These are phyloP conservation scores for Nigrospora sphaerica DNA, from an alignment of 2,329 filamentous ascomycete genomes.

Conservation along the genomic window DNA sequence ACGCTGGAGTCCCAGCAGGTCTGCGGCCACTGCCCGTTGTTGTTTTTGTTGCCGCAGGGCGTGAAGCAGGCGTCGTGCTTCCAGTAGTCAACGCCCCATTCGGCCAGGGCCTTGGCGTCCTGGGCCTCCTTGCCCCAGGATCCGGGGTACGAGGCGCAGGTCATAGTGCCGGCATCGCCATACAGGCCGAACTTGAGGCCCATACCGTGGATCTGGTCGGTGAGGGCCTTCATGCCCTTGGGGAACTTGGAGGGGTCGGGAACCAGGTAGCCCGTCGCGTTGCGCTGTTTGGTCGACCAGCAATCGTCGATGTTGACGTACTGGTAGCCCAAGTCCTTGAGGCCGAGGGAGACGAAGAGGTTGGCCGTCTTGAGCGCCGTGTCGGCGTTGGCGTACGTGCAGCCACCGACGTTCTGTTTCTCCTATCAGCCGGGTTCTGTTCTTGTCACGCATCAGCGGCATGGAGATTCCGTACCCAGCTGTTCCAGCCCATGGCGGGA, in stretches of 20 bases:
- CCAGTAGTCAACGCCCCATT: slow-evolving; percentile 27
- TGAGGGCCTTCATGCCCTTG: slow-evolving; percentile 25
- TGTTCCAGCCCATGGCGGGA: slow-evolving; percentile 11
- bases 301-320: slow-evolving; percentile 12
- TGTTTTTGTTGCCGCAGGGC: too few species aligned
- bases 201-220: slow-evolving; percentile 25
- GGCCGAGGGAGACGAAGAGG: slow-evolving; percentile 2
- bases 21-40: slow-evolving; percentile 16
- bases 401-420: background rate
- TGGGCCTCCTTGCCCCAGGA: slow-evolving; percentile 42
- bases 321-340: slow-evolving; percentile 9
- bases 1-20: slow-evolving; percentile 7
- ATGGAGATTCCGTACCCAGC: slow-evolving; percentile 4
- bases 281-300: slow-evolving; percentile 5
- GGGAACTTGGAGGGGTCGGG: slow-evolving; percentile 22
- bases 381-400: background rate
- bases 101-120: slow-evolving; percentile 44
- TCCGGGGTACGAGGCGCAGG: slow-evolving; percentile 44
- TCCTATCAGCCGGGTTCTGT: background rate
- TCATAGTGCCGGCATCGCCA: slow-evolving; percentile 34
- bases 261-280: background rate
- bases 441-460: background rate
- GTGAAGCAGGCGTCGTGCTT: slow-evolving; percentile 37
- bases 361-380: slow-evolving; percentile 1
- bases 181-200: slow-evolving; percentile 32